Evolutionary conservation across 106 monocot genomes (phyloP).

Genomic region (Dioscorea dumetorum): DNA sequence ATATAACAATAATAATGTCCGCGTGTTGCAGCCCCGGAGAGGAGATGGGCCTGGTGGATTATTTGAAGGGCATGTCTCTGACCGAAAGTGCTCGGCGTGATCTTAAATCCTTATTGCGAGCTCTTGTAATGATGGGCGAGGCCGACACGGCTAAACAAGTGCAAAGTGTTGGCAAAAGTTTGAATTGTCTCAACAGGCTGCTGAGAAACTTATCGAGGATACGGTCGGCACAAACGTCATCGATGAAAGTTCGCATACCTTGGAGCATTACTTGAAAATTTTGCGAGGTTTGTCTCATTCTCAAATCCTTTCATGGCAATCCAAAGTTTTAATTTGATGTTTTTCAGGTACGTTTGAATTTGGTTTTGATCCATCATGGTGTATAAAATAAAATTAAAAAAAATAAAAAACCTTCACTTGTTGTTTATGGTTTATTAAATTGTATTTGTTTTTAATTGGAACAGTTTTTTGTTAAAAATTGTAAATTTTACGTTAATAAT

Average conservation of each 20-base stretch:
- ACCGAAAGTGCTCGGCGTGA: conserved; percentile 31
- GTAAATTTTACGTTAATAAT: too few relatives aligned
- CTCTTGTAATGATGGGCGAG: conserved; percentile 57
- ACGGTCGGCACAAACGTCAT: conserved; percentile 43
- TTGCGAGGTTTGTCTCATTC: conserved; percentile 4
- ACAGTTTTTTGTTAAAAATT: too few relatives aligned
- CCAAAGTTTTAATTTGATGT: conserved; percentile 15
- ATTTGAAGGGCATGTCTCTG: conserved; percentile 73
- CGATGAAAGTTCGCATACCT: conserved; percentile 61
- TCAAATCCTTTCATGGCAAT: conserved; percentile 29
- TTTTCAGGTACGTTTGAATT: background rate
- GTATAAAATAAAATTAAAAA: too few relatives aligned
- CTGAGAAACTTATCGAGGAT: conserved; percentile 82
- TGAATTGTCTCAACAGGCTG: conserved; percentile 60
- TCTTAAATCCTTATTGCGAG: conserved; percentile 50
- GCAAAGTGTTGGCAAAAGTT: conserved; percentile 51
- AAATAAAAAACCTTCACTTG: too few relatives aligned
- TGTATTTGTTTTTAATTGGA: too few relatives aligned
- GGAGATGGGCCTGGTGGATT: conserved; percentile 77
- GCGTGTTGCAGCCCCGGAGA: conserved; percentile 68
- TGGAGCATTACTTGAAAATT: conserved; percentile 47
- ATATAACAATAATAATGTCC: conserved; percentile 1
- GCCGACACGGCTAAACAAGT: conserved; percentile 64
- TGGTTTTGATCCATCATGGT: too few relatives aligned
- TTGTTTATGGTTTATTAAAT: too few relatives aligned